phyloP scores from a whole-genome alignment of 2,329 filamentous ascomycete species.

The Diaporthe citri region DNA sequence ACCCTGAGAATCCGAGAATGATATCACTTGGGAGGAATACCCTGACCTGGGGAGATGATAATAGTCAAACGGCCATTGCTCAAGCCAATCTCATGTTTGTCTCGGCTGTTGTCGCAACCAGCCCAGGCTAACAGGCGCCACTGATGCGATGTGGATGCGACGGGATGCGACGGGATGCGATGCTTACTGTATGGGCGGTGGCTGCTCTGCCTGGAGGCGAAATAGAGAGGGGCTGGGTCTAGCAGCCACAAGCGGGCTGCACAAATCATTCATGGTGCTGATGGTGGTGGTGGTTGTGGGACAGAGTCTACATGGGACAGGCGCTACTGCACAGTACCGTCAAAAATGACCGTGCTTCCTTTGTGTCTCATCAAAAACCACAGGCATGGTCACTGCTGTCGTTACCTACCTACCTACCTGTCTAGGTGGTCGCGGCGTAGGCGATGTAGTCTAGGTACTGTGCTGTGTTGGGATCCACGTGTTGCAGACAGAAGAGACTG shows the following conservation, averaged over 20 bases:
- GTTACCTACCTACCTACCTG: background rate
- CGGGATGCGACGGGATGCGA: background rate
- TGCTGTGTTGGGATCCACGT: background rate
- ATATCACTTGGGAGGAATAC: background rate
- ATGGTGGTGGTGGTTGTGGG: background rate
- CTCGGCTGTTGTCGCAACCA: slow-evolving; percentile 19
- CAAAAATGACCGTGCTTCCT: slow-evolving; percentile 17
- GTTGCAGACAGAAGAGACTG: background rate
- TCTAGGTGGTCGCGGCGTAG: background rate
- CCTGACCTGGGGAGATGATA: slow-evolving; percentile 15
- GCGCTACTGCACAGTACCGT: slow-evolving; percentile 24
- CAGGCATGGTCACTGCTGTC: background rate
- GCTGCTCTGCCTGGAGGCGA: background rate
- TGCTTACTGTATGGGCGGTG: background rate
- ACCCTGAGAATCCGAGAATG: slow-evolving; percentile 5
- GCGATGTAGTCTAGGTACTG: too few relatives aligned
- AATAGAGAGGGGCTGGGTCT: background rate
- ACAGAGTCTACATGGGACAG: slow-evolving; percentile 16
- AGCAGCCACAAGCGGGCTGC: background rate
- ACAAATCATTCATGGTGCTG: background rate
- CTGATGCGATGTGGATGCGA: slow-evolving; percentile 14
- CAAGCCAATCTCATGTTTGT: slow-evolving; percentile 24
- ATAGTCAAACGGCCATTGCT: slow-evolving; percentile 28
- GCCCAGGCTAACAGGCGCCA: slow-evolving; percentile 20
- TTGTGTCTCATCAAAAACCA: slow-evolving; percentile 3